Conservation (phyloP, 345 rosid species). For the Gossypium bickii region DNA sequence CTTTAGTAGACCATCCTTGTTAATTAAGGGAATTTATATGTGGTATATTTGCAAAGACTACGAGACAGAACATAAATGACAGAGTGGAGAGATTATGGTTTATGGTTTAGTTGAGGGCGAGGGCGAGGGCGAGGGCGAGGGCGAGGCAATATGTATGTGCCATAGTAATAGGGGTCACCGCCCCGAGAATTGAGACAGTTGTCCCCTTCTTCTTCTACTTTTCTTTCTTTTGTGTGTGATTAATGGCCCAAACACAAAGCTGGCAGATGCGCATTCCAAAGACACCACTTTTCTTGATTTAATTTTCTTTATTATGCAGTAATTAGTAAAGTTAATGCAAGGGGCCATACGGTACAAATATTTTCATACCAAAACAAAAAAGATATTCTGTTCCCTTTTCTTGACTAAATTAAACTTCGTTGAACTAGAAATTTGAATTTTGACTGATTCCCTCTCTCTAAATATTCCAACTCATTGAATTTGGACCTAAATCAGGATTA, state of each 20-base stretch:
- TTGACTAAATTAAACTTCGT: not conserved
- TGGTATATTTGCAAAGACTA: not conserved
- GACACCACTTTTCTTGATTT: conserved; percentile 5
- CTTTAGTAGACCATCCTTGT: not conserved
- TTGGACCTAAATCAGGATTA: not conserved
- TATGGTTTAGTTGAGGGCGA: not conserved
- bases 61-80: not conserved
- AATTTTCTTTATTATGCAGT: not conserved
- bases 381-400: not conserved
- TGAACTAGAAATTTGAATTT: not conserved
- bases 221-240: not conserved
- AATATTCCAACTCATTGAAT: not conserved
- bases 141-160: too few relatives aligned
- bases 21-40: too few relatives aligned
- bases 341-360: not conserved
- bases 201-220: conserved; percentile 16
- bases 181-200: conserved; percentile 31
- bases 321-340: not conserved
- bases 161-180: conserved; percentile 9
- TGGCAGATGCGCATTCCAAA: conserved; percentile 23
- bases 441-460: not conserved
- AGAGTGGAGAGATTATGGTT: not conserved
- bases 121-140: too few relatives aligned
- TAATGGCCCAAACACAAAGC: conserved; percentile 13
- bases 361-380: conserved; percentile 9